Evolutionary conservation across 2,329 filamentous ascomycete species (phyloP), one percentile per base, ranked within the genome.

Genomic region (Thelonectria discophora): DNA sequence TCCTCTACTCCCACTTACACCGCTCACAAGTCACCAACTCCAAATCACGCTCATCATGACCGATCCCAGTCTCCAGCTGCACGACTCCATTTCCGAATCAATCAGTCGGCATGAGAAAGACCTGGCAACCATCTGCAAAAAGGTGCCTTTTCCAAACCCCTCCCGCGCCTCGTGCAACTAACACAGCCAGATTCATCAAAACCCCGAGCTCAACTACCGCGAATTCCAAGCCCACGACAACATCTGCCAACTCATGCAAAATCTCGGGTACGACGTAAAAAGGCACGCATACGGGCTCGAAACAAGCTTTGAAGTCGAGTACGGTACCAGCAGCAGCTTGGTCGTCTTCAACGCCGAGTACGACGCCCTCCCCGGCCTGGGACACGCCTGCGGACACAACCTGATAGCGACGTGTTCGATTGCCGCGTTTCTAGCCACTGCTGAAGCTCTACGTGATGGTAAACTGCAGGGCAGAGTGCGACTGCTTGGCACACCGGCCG

Each of bases 381-480:
- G 83, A 34, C 82, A 85, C 65, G 82, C 82, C 9, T 85, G 83
- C 58, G 83, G 83, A 12, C 83, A 85, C 72, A 85, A 85, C 63
- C 75, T 85, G 37, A 85, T 85, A 52, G 82, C 82, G 7, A 80
- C 77, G 0, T 78, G 79, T 4, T 83, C 82, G 0, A 73, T 84
- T 10, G 78, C 81, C 1, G 81, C 74, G 8, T 81, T 78, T 15
- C 32, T 69, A 13, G 67, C 58, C 0, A 60, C 68, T 2, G 66
- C 68, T 5, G 63, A 69, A 9, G 37, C 55, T 2, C 50, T 73
- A 3, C 54, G 52, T 0, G 39, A 58, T 2, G 12, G 39, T 1
- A 37, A 58, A 0, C 12, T 64, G 6, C 40, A 45, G 2, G 65
- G 65, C 3, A 42, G 65, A 17, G 57, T 70, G 1, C 30, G 62